phyloP scores from a whole-genome alignment of 2,329 filamentous ascomycete genomes.

The Trichoderma simmonsii region DNA sequence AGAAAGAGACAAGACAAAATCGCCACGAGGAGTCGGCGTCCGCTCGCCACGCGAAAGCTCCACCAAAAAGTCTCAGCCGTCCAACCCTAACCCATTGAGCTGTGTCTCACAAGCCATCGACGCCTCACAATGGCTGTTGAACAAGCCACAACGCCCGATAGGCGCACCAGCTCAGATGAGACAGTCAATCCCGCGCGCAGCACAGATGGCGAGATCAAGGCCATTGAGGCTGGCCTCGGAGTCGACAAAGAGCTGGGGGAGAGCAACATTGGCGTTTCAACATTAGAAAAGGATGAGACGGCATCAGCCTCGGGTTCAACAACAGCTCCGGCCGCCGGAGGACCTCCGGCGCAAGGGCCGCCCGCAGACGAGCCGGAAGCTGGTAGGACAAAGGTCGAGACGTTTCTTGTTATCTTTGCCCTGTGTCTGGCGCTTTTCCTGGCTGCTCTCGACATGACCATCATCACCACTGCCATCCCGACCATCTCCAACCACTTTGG shows the following conservation, averaged over 20 bases:
- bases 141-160: constrained; percentile 21
- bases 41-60: constrained; percentile 7
- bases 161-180: constrained; percentile 29
- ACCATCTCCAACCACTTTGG: constrained; percentile 62
- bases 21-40: neutral
- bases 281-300: constrained; percentile 19
- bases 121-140: constrained; percentile 12
- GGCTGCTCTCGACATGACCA: constrained; percentile 56
- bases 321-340: neutral
- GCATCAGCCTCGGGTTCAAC: neutral
- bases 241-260: neutral
- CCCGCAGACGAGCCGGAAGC: constrained; percentile 32
- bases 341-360: constrained; percentile 2
- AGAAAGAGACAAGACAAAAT: neutral
- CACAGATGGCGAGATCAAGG: constrained; percentile 14
- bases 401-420: constrained; percentile 39
- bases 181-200: constrained; percentile 30
- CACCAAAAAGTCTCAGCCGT: constrained; percentile 15
- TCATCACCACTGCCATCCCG: constrained; percentile 65
- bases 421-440: constrained; percentile 49
- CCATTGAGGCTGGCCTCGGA: neutral
- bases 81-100: neutral
- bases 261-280: neutral
- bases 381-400: constrained; percentile 38
- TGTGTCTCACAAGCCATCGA: neutral